phyloP scores from a whole-genome alignment of 495 filamentous ascomycete genomes.

The Aspergillus incahuasiensis region DNA sequence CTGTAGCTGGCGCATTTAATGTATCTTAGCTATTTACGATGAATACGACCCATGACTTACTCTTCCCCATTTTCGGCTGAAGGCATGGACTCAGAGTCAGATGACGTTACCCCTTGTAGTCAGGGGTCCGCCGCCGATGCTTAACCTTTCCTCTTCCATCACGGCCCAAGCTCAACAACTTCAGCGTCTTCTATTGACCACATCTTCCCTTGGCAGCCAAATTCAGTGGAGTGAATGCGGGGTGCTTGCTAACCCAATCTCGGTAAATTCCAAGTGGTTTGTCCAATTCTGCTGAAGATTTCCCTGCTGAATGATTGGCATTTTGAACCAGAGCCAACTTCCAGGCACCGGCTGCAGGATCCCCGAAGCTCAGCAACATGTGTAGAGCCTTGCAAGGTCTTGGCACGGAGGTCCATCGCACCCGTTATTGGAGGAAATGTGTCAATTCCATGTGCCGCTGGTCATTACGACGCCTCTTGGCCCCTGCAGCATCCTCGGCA shows the following conservation, averaged over 20 bases:
- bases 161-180: conserved; percentile 1
- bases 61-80: neutral
- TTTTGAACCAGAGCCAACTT: neutral
- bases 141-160: conserved; percentile 9
- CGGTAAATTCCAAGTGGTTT: neutral
- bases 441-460: neutral
- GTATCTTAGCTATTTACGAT: conserved; percentile 7
- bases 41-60: neutral
- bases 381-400: neutral
- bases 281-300: neutral
- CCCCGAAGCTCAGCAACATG: neutral
- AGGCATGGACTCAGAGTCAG: neutral
- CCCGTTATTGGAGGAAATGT: neutral
- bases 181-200: neutral
- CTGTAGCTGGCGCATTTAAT: conserved; percentile 8
- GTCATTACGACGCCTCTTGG: neutral
- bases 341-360: neutral
- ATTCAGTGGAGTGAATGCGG: neutral
- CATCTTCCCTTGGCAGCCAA: neutral
- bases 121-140: neutral
- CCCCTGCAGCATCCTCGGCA: neutral
- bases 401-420: neutral
- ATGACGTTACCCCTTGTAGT: neutral
- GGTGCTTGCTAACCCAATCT: neutral
- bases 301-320: neutral